Evolutionary conservation across 352 stramenopile species (phyloP), one percentile per base, ranked within the genome.

Genomic region (Pythium periplocum): DNA sequence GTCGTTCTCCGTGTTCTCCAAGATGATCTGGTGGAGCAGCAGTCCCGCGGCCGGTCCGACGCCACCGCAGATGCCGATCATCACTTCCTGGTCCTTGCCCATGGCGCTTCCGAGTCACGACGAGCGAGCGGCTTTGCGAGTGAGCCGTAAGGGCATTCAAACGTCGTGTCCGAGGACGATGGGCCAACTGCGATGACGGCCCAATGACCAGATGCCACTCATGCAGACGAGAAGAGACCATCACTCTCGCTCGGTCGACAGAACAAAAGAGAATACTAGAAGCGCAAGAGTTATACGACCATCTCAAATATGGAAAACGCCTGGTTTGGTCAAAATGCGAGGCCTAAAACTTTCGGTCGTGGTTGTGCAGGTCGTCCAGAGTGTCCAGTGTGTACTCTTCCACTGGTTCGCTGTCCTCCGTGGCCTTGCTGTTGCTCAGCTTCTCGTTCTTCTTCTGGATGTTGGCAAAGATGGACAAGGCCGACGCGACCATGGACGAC

Each of bases 401-500:
- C 39, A 59, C 50, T 5, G 60, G 45, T 6, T 70, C 64, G n/a
- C 44, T 55, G 31, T 42, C 50, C 31, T 69, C 53, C 8, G 53
- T 53, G 3, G 62, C 59, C 32, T 61, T 61, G 42, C 40, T 58
- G 52, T 61, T 42, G 9, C 40, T 31, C 9, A 55, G 52, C 37
- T 68, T 60, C 39, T 43, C 64, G 48, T 85, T 86, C 63, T 87
- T 80, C 62, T 91, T 93, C 59, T 93, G 83, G 48, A 96, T 89
- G 55, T 90, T 94, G 56, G 59, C 70, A 55, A 93, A 96, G 69
- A 96, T 92, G 10, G 83, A 76, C 39, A 96, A 75, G 30, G 87
- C 87, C 4, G 88, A 93, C 40, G 88, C 88, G 10, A 97, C 83
- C 88, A 97, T 96, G 45, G 69, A 83, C 45, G 85, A 89, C 51